Base-by-base conservation (phyloP, 495 filamentous ascomycete genomes). In the Venustampulla echinocandica region DNA sequence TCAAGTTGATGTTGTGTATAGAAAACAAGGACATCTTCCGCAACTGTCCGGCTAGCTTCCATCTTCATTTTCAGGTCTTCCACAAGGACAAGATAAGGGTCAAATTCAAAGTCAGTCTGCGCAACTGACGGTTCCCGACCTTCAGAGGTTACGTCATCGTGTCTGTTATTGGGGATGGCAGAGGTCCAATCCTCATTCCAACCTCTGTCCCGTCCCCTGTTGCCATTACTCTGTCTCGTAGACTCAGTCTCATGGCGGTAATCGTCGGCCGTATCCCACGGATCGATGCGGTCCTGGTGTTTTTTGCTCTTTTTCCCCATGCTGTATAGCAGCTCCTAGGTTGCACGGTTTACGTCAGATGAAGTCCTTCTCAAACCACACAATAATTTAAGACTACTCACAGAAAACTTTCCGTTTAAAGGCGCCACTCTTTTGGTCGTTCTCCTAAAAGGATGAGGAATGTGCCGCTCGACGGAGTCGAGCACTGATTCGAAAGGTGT, bases 401-500 rank as follows among this genome's bases (percentile, higher is more conserved):
- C 30, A 3, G 32, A 7, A 10, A n/a, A 13, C 7, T 36, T 46
- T 19, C 18, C 21, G 13, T 28, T 24, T 30, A 28, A 27, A 37
- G 30, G 11, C 22, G 14, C 30, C 15, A 20, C 10, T 37, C 32
- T 46, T 24, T 37, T 34, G 30, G 4, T 35, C 32, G 28, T 2
- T 37, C 20, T 46, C 20, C 14, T 5, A 20, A 24, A 46, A 36
- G 15, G 15, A 15, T 36, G 14, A 19, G 44, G 19, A 13, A 46
- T 36, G 23, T 37, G 17, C 32, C 22, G 44, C 18, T 46, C 37
- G 30, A 46, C 23, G n/a, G 44, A 36, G 32, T 46, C 44, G 20
- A 46, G 19, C 19, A 36, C 32, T n/a, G 30, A 35, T 37, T 46
- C 44, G 22, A 46, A 21, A 46, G 44, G 44, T 46, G 30, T 46